Conservation (phyloP, 768 basidiomycete genomes). For the Tricholoma saponaceum region DNA sequence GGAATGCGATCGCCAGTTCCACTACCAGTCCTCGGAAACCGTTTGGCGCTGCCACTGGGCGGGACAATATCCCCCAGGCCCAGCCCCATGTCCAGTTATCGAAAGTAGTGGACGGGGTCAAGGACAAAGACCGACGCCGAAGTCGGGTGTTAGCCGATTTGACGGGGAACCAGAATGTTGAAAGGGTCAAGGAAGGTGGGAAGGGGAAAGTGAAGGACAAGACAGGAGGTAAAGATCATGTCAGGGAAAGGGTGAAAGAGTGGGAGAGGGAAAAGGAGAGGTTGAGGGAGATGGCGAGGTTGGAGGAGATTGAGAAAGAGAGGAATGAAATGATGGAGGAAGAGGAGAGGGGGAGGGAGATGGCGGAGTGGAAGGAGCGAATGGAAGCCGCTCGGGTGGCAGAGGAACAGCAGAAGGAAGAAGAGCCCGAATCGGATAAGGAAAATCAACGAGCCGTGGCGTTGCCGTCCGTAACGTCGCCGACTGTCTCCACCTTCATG, state of each 20-base stretch:
- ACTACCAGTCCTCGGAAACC: conserved; percentile 25
- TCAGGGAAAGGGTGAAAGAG: conserved; percentile 62
- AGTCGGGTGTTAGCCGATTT: conserved; percentile 35
- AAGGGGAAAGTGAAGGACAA: conserved; percentile 12
- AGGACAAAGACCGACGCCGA: conserved; percentile 19
- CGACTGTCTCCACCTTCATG: conserved; percentile 9
- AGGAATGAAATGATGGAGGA: conserved; percentile 37
- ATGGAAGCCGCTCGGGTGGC: conserved; percentile 14
- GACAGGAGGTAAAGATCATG: conserved; percentile 40
- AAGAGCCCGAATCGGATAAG: conserved; percentile 23
- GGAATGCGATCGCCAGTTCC: conserved; percentile 21
- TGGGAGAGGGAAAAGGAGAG: conserved; percentile 74
- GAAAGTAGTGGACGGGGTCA: conserved; percentile 9
- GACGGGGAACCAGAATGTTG: conserved; percentile 26
- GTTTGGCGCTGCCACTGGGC: conserved; percentile 23
- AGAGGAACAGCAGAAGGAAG: conserved; percentile 19
- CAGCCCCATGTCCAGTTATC: background rate
- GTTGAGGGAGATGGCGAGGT: conserved; percentile 61
- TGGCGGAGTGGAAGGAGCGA: conserved; percentile 13
- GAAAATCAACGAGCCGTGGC: conserved; percentile 5
- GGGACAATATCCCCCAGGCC: conserved; percentile 20
- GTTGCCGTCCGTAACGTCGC: conserved; percentile 5
- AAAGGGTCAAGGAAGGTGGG: conserved; percentile 11
- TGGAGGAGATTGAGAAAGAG: conserved; percentile 56
- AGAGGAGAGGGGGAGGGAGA: conserved; percentile 32